Conservation (phyloP, 2,329 filamentous ascomycete species). For the Pseudogymnoascus sp. region DNA sequence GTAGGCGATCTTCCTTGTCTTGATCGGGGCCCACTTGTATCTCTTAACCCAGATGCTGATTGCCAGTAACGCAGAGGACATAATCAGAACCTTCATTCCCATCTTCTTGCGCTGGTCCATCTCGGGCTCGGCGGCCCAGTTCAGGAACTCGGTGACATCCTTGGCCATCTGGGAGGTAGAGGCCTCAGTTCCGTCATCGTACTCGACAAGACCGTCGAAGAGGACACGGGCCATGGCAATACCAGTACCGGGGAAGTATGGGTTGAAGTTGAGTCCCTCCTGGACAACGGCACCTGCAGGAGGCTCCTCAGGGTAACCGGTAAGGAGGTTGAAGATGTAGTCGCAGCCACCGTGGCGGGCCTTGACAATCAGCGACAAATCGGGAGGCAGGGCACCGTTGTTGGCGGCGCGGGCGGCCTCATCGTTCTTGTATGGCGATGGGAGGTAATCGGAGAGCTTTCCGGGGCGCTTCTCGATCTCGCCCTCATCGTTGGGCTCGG, state of each 20-base stretch:
- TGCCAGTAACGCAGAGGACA: constrained; percentile 70
- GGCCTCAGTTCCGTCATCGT: constrained; percentile 91
- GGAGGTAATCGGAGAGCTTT: constrained; percentile 97
- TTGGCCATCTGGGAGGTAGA: constrained; percentile 99
- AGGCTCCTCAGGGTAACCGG: constrained; percentile 93
- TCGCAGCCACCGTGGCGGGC: constrained; percentile 94
- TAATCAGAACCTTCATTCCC: constrained; percentile 90
- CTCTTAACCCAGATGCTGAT: constrained; percentile 96
- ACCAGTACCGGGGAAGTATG: constrained; percentile 97
- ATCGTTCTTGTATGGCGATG: constrained; percentile 94
- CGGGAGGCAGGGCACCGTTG: constrained; percentile 93
- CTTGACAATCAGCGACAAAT: constrained; percentile 97
- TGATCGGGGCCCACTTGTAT: constrained; percentile 98
- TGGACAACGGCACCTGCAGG: constrained; percentile 81
- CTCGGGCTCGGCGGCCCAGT: constrained; percentile 98
- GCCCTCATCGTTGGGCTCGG: constrained; percentile 94
- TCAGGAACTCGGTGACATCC: constrained; percentile 97
- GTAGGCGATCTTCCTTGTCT: constrained; percentile 90
- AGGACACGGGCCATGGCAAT: constrained; percentile 99
- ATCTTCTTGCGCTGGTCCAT: constrained; percentile 99
- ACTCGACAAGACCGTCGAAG: constrained; percentile 95
- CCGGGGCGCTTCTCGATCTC: constrained; percentile 97
- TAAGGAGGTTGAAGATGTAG: constrained; percentile 96
- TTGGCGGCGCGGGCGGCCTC: constrained; percentile 96
- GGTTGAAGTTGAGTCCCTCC: constrained; percentile 97